phyloP scores from a whole-genome alignment of 2,329 filamentous ascomycete species.

The Akanthomyces lecanii region DNA sequence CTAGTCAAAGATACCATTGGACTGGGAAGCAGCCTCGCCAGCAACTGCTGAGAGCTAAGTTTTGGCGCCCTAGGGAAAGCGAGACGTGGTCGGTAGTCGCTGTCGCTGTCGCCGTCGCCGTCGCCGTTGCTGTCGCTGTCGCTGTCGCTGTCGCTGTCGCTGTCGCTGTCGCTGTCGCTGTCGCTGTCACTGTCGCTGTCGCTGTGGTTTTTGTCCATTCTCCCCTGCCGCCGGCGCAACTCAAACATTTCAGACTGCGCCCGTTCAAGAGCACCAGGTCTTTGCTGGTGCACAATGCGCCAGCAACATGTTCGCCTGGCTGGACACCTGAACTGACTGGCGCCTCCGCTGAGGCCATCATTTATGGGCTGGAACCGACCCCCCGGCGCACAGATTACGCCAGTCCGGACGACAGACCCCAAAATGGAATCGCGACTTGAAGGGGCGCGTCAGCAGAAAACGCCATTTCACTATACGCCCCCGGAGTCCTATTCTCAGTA shows the following conservation, averaged over 20 bases:
- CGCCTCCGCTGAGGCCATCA: background rate
- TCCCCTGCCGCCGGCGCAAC: background rate
- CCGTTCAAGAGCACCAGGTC: background rate
- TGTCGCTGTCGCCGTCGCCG: background rate
- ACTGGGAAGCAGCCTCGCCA: conserved; percentile 7
- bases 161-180: no score
- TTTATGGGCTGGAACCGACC: conserved; percentile 7
- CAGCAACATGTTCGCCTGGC: background rate
- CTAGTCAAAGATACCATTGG: conserved; percentile 3
- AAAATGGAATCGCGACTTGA: conserved; percentile 13
- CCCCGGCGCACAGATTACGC: conserved; percentile 8
- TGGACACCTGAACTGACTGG: background rate
- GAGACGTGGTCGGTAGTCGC: background rate
- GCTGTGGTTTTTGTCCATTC: no score
- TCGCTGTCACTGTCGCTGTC: no score
- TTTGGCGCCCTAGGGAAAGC: background rate
- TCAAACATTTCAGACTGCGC: background rate
- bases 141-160: no score
- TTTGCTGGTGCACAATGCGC: background rate
- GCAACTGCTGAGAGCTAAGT: background rate
- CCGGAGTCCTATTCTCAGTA: background rate
- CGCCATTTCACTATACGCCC: conserved; percentile 4
- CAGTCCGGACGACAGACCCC: conserved; percentile 14
- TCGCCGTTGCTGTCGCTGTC: no score
- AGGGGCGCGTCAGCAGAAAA: conserved; percentile 14